Conservation (phyloP, 345 rosid species). For the Acer negundo region DNA sequence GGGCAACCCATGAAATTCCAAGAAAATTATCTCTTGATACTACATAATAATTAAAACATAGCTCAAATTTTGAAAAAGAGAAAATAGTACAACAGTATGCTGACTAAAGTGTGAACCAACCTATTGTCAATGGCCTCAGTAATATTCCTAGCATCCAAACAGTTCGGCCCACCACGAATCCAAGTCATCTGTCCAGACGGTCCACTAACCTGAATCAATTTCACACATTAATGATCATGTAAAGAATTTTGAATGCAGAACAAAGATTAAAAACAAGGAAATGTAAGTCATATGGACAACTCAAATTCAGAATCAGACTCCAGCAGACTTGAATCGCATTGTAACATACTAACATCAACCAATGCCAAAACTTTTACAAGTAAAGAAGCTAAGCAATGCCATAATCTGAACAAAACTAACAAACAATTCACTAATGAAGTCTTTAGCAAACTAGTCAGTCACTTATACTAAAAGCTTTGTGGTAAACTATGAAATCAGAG, state of each 20-base stretch:
- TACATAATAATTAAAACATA: not conserved
- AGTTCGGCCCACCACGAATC: constrained; percentile 59
- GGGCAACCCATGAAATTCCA: not conserved
- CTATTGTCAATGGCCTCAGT: constrained; percentile 54
- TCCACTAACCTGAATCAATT: constrained; percentile 45
- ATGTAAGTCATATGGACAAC: not conserved
- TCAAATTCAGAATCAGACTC: not conserved
- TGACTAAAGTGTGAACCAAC: constrained; percentile 29
- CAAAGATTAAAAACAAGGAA: not conserved
- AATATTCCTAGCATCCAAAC: constrained; percentile 55
- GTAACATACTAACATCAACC: not conserved
- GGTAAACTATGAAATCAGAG: not conserved
- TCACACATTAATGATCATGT: constrained; percentile 2
- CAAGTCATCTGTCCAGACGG: constrained; percentile 69
- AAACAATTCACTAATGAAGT: not conserved
- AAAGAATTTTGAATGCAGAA: not conserved
- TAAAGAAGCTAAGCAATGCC: not conserved
- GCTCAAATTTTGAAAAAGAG: not conserved
- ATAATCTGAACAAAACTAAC: not conserved
- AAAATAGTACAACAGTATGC: not conserved
- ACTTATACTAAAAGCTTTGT: not conserved
- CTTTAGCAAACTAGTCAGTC: not conserved
- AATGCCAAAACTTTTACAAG: not conserved
- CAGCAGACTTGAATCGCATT: not conserved
- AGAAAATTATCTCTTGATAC: not conserved